Evolutionary conservation across 2,329 filamentous ascomycete genomes (phyloP), one percentile per base, ranked within the genome.

Genomic region (Cordyceps farinosa): DNA sequence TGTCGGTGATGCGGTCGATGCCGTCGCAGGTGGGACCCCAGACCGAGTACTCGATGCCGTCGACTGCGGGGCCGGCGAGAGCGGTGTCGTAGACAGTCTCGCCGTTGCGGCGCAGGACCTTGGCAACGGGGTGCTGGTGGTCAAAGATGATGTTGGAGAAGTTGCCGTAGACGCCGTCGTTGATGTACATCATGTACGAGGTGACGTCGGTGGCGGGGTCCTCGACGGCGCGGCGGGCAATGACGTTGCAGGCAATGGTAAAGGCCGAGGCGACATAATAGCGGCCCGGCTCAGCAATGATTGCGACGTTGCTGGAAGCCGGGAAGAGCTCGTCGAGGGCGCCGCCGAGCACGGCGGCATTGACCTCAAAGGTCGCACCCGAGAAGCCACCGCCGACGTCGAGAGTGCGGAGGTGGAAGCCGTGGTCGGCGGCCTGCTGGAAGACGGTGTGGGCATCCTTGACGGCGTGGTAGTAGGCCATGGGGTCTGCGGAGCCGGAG

Each of bases 71-170:
- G 57, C 80, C 75, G n/a, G 83, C 80, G 70, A 78, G 71, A 67
- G 79, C 63, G 66, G 82, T 79, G 76, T 88, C 78, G 74, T 88
- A 88, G 72, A 87, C 73, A 66, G 84, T 83, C 65, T 80, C 79
- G 66, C 82, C 77, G 65, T 83, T 81, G 27, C 83, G 80, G 68
- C 87, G 88, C 61, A 99, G 82, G 64, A 98, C 85, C 77, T 90
- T 91, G 62, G 94, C 91, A 52, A 90, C 79, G 1, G 95, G 95
- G 71, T 96, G 86, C 82, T 99, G 95, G 78, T 98, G 95, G 73
- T 98, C 95, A 75, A 97, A 99, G 82, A 98, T 97, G 83, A 98
- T 98, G 86, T 92, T 96, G 68, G 92, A 96, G 74, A 99, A 98
- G 80, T 98, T 98, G 72, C 95, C 95, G 73, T 99, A 99, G 61